Evolutionary conservation across 1,284 basidiomycete genomes (phyloP).

Genomic region (Somion occarium): DNA sequence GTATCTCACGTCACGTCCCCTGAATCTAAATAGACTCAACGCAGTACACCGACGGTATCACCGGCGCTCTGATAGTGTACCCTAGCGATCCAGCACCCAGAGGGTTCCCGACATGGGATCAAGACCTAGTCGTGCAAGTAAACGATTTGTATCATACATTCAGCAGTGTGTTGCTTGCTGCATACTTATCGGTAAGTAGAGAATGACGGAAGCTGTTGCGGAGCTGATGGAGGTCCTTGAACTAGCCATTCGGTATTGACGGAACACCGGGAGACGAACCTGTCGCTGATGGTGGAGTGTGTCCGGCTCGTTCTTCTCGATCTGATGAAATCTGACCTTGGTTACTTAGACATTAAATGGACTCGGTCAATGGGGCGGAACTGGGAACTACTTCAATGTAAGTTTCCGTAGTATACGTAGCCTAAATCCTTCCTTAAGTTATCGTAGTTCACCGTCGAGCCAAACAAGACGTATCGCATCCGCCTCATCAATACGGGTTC

Average conservation of each 20-base stretch:
- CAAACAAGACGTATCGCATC: slow-evolving; percentile 36
- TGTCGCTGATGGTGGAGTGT: slow-evolving; percentile 32
- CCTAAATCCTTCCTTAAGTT: slow-evolving; percentile 1
- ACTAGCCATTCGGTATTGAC: slow-evolving; percentile 26
- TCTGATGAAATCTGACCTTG: neutral
- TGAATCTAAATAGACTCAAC: slow-evolving; percentile 24
- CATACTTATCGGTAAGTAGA: slow-evolving; percentile 28
- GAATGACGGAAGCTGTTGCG: too few species aligned
- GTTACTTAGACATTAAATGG: slow-evolving; percentile 31
- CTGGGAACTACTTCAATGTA: slow-evolving; percentile 23
- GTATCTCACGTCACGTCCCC: too few species aligned
- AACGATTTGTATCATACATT: slow-evolving; percentile 34
- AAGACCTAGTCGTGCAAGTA: slow-evolving; percentile 32
- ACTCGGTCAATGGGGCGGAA: slow-evolving; percentile 27
- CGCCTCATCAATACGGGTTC: slow-evolving; percentile 49
- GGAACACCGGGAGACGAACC: slow-evolving; percentile 34
- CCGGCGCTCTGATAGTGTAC: slow-evolving; percentile 28
- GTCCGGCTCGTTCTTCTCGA: slow-evolving; percentile 4
- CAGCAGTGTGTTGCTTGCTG: slow-evolving; percentile 23
- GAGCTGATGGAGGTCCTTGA: too few species aligned
- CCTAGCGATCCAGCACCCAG: slow-evolving; percentile 21
- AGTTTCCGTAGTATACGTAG: slow-evolving; percentile 5
- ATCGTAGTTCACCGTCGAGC: slow-evolving; percentile 23
- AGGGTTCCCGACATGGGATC: slow-evolving; percentile 29
- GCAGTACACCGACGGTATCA: slow-evolving; percentile 42